Base-by-base conservation (phyloP, 1,284 basidiomycete species). In the Termitomyces sp. region DNA sequence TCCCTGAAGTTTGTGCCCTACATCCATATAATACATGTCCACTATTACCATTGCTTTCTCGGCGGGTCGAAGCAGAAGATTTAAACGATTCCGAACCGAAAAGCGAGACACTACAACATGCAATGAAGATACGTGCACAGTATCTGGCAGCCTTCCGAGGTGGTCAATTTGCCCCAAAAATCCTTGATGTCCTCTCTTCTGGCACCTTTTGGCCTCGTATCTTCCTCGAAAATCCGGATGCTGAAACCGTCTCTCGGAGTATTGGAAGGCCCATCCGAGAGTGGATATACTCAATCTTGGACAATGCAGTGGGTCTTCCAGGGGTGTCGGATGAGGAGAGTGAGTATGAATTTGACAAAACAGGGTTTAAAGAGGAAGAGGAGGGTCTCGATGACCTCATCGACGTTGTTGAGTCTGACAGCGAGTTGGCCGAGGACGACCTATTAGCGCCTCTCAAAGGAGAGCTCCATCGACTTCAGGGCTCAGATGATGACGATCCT, bases 181-280 rank as follows among this genome's bases (percentile, higher is more conserved):
- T 83, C 15, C 67, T 86, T 66, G 83, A 90, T 59, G 65, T 78
- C 7, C 65, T 90, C 49, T 80, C 70, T 53, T 83, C 83, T 0
- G 80, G 78, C 19, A 84, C 84, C 0, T 81, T 74, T 56, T 90
- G 88, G 86, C 82, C 85, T 5, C 73, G 75, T 33, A 64, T 83
- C n/a, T 90, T 88, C 64, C 76, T 92, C 21, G 89, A 92, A 56
- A 79, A 83, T 61, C 90, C 90, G 0, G 90, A 92, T 65, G 56
- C 78, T 38, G 85, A 89, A 66, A 81, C 78, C 1, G 82, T 84
- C 6, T 71, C 78, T 9, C 70, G 79, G 44, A 82, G 77, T 52
- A 76, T 92, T 26, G 83, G 82, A 5, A 68, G 82, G 17, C 78
- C 81, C 0, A 75, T 91, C 31, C 76, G 87, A n/a, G 65, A 72